Base-by-base conservation (phyloP, 1,284 basidiomycete genomes). In the Abortiporus biennis region DNA sequence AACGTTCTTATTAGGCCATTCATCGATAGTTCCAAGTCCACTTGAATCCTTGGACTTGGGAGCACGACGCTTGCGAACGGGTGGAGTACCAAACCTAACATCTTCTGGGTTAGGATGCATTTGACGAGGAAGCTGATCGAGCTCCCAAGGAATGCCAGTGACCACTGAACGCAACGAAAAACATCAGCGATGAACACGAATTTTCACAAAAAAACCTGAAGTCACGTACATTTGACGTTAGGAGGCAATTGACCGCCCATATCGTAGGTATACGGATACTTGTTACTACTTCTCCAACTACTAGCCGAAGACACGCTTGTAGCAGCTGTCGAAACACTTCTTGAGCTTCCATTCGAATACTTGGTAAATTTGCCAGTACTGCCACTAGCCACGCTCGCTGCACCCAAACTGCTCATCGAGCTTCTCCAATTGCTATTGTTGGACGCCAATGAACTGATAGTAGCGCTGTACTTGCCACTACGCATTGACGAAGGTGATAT, bases 321-420 rank as follows among this genome's bases (percentile, higher is more conserved):
- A 43, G 85, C 85, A 44, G 76, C 76, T 2, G 86, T 89, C 15
- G 82, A 80, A 29, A 88, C 71, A 49, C 83, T 86, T 40, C 80
- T 71, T 43, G 70, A 55, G 57, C 84, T 87, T 23, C 73, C 76
- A 55, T 88, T 89, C 64, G 83, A 86, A 64, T 84, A 87, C 47
- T 79, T 68, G 23, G 86, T 88, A 54, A 87, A 90, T 32, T 78
- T n/a, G n/a, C n/a, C n/a, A n/a, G n/a, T n/a, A n/a, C n/a, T n/a
- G n/a, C n/a, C 77, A 15, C 55, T 57, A n/a, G 56, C 38, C 20
- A 75, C 79, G 21, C 76, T 74, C 3, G 78, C 79, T 33, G 80
- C 80, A 47, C 75, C 76, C 13, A 80, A 76, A 55, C 78, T 85
- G 34, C 80, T 76, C 71, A 72, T 78, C 30, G 83, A 85, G 58